Percentiles rank a stretch among this genome's conserved stretches.
phyloP scores from a whole-genome alignment of 2,329 filamentous ascomycete species.

The Calonectria hawksworthii region DNA sequence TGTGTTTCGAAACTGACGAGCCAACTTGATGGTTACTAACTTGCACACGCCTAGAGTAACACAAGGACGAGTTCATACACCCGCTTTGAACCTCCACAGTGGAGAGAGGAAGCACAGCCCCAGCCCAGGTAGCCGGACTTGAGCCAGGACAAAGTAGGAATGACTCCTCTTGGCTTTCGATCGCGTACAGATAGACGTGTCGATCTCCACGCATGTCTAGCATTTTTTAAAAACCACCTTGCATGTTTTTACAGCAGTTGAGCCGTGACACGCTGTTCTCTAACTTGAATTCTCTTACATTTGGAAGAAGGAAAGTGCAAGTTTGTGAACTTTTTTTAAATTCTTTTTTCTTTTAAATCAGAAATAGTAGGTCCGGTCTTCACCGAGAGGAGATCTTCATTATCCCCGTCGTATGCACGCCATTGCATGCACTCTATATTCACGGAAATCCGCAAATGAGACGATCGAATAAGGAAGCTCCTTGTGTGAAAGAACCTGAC shows the following conservation, averaged over 20 bases:
- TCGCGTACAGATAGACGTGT: constrained; percentile 3
- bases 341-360: too few species aligned
- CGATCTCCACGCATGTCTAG: background rate
- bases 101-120: background rate
- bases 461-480: background rate
- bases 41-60: background rate
- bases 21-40: background rate
- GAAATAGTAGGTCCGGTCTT: background rate
- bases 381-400: background rate
- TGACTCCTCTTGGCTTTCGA: background rate
- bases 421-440: background rate
- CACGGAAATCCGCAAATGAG: constrained; percentile 19
- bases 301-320: background rate
- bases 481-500: background rate
- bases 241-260: background rate
- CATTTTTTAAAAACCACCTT: background rate
- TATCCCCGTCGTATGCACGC: background rate
- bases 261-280: background rate
- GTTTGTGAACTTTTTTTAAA: background rate
- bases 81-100: background rate
- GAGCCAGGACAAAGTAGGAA: background rate
- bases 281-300: background rate
- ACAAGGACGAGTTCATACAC: too few species aligned
- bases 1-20: background rate
- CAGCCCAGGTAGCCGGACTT: background rate